A percentile compares a stretch with the other conserved stretches of the same genome.
Conservation (phyloP, 2,329 filamentous ascomycete genomes). For the Bimuria novae-zelandiae region DNA sequence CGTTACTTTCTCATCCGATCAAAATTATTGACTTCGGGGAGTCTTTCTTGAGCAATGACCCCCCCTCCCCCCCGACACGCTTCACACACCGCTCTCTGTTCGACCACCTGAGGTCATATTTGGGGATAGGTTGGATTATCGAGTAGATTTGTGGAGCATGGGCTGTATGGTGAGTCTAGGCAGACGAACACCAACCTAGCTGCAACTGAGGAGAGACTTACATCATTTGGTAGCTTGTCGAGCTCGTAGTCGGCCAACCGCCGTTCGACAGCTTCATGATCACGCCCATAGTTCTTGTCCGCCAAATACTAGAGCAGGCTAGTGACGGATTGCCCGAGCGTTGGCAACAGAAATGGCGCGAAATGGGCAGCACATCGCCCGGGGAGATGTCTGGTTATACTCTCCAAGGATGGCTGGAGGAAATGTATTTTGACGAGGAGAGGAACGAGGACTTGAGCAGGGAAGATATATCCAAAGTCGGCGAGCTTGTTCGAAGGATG, state of each 20-base stretch:
- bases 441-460: slow-evolving; percentile 20
- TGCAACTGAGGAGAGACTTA: slow-evolving; percentile 33
- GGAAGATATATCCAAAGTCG: slow-evolving; percentile 24
- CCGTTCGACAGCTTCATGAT: slow-evolving; percentile 46
- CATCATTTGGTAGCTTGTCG: slow-evolving; percentile 41
- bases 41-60: slow-evolving; percentile 37
- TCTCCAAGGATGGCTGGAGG: slow-evolving; percentile 46
- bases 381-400: slow-evolving; percentile 20
- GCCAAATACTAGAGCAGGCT: slow-evolving; percentile 44
- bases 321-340: slow-evolving; percentile 42
- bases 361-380: slow-evolving; percentile 23
- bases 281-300: slow-evolving; percentile 39
- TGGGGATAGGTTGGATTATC: slow-evolving; percentile 40
- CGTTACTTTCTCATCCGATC: slow-evolving; percentile 1
- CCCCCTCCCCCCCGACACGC: slow-evolving; percentile 26
- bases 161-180: slow-evolving; percentile 42
- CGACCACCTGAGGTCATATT: slow-evolving; percentile 49
- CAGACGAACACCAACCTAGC: slow-evolving; percentile 3
- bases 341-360: slow-evolving; percentile 37
- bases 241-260: slow-evolving; percentile 46
- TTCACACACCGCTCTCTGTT: slow-evolving; percentile 39
- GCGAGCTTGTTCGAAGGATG: slow-evolving; percentile 20
- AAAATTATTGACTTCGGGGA: slow-evolving; percentile 46
- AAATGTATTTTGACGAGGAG: slow-evolving; percentile 44
- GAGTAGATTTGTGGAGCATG: slow-evolving; percentile 47